These are phyloP conservation scores for Naganishia albida DNA, from an alignment of 1,284 basidiomycete species.

Conservation along the genomic window DNA sequence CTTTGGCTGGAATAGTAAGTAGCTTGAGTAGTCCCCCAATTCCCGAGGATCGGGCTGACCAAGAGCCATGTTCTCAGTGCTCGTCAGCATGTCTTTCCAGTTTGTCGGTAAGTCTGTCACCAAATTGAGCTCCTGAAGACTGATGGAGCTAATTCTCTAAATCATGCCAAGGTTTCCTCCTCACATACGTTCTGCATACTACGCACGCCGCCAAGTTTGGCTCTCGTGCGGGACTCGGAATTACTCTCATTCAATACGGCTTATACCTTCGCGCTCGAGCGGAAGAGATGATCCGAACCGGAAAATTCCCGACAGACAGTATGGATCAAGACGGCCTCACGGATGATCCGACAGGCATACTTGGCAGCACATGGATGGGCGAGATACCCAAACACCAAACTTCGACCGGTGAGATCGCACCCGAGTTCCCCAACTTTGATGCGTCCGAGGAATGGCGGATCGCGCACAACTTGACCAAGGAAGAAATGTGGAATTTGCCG, in stretches of 20 bases:
- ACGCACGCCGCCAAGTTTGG: slow-evolving; percentile 94
- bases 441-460: slow-evolving; percentile 54
- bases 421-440: slow-evolving; percentile 38
- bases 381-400: slow-evolving; percentile 30
- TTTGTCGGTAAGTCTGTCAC: slow-evolving; percentile 63
- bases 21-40: not conserved
- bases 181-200: slow-evolving; percentile 90
- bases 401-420: slow-evolving; percentile 23
- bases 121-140: not conserved
- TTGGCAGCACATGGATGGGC: slow-evolving; percentile 24
- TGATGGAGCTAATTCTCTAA: not conserved
- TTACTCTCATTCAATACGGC: slow-evolving; percentile 91
- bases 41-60: slow-evolving; percentile 2
- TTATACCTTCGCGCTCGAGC: slow-evolving; percentile 69
- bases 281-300: slow-evolving; percentile 48
- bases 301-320: slow-evolving; percentile 45
- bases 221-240: slow-evolving; percentile 87
- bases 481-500: slow-evolving; percentile 38
- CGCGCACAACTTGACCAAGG: slow-evolving; percentile 46
- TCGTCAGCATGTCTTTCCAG: slow-evolving; percentile 94
- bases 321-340: slow-evolving; percentile 38
- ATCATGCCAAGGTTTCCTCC: slow-evolving; percentile 65
- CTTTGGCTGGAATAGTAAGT: slow-evolving; percentile 54
- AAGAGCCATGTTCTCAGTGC: slow-evolving; percentile 60
- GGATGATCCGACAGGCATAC: slow-evolving; percentile 26